Percentiles rank a stretch among this genome's conserved stretches.
phyloP scores from a whole-genome alignment of 371 early-diverging fungal genomes.

The Syncephalastrum monosporum region DNA sequence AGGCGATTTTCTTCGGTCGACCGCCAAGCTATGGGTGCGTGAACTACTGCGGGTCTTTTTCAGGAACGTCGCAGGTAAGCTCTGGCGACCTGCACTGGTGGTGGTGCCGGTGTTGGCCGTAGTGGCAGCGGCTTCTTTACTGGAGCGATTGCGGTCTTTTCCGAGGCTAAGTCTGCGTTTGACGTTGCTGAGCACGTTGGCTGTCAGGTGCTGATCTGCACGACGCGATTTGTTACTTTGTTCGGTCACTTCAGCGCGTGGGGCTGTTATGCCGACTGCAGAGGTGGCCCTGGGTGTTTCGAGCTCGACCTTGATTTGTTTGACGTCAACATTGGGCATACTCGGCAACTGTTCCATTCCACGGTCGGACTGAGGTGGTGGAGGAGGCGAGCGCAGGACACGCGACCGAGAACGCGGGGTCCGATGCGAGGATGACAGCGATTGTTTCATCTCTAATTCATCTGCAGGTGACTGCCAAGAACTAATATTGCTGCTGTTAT shows the following conservation, averaged over 20 bases:
- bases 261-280: neutral
- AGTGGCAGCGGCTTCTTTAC: neutral
- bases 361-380: slow-evolving; percentile 14
- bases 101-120: too few species aligned
- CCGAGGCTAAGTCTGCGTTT: slow-evolving; percentile 29
- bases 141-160: slow-evolving; percentile 23
- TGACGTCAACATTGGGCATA: slow-evolving; percentile 23
- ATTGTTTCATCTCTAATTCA: neutral
- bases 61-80: slow-evolving; percentile 16
- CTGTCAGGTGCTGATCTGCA: slow-evolving; percentile 9
- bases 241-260: neutral
- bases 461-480: slow-evolving; percentile 2
- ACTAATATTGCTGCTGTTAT: neutral
- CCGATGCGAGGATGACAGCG: neutral
- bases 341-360: slow-evolving; percentile 12
- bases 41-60: too few species aligned
- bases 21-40: too few species aligned
- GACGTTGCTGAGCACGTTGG: slow-evolving; percentile 14
- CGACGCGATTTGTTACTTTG: neutral
- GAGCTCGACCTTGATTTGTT: slow-evolving; percentile 18
- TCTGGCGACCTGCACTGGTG: slow-evolving; percentile 11
- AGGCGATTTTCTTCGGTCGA: too few species aligned
- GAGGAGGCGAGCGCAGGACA: slow-evolving; percentile 17
- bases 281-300: slow-evolving; percentile 5
- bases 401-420: slow-evolving; percentile 20